These are phyloP conservation scores for Vigna trinervia DNA, from an alignment of 306 rosid species.

Conservation along the genomic window DNA sequence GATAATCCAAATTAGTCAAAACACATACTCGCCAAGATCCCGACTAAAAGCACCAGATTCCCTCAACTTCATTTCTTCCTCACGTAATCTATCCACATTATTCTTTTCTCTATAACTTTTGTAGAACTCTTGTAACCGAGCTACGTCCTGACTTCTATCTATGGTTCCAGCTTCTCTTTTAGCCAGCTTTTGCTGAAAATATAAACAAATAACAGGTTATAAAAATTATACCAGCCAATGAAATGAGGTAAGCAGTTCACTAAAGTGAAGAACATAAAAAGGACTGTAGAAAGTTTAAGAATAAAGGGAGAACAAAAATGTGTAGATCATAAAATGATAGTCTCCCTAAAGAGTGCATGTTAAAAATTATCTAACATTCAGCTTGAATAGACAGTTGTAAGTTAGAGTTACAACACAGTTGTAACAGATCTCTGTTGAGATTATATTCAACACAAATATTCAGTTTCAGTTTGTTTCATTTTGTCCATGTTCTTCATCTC, in stretches of 20 bases:
- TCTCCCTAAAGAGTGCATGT: background rate
- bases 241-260: background rate
- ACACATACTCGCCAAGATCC: slow-evolving; percentile 89
- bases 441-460: background rate
- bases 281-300: background rate
- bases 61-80: slow-evolving; percentile 83
- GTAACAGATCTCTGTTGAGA: background rate
- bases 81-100: slow-evolving; percentile 76
- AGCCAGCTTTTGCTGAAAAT: slow-evolving; percentile 88
- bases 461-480: background rate
- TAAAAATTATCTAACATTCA: background rate
- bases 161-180: slow-evolving; percentile 81
- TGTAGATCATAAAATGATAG: background rate
- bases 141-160: slow-evolving; percentile 88
- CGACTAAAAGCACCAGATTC: slow-evolving; percentile 88
- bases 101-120: slow-evolving; percentile 74
- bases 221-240: slow-evolving; percentile 31
- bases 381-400: background rate
- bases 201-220: slow-evolving; percentile 41
- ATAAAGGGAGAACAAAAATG: background rate
- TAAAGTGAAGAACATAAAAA: background rate
- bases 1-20: slow-evolving; percentile 35
- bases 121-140: slow-evolving; percentile 85
- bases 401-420: background rate
- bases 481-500: background rate